Conservation (phyloP, 2,329 filamentous ascomycete species). For the Claviceps spartinae region DNA sequence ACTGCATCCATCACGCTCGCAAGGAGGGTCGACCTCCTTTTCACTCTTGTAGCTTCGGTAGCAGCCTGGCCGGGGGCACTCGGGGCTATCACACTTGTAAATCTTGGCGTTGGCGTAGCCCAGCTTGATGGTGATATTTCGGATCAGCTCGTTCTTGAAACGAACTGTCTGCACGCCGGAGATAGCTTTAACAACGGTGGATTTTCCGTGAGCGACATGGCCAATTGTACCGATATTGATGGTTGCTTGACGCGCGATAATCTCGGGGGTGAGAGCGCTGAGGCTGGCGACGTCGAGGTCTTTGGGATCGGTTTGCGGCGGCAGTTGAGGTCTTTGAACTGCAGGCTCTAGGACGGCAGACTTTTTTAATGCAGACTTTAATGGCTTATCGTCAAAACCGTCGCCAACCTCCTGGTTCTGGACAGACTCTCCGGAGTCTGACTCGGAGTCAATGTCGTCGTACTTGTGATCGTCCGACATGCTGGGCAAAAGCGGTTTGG, state of each 20-base stretch:
- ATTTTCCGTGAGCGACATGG: conserved; percentile 97
- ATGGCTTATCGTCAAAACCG: conserved; percentile 48
- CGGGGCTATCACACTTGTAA: conserved; percentile 90
- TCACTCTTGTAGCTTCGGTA: conserved; percentile 97
- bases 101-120: conserved; percentile 99
- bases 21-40: conserved; percentile 94
- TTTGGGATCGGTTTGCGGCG: conserved; percentile 85
- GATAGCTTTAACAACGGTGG: conserved; percentile 97
- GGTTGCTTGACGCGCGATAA: conserved; percentile 93
- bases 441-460: conserved; percentile 63
- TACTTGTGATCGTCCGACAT: conserved; percentile 50
- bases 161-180: conserved; percentile 97
- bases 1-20: conserved; percentile 80
- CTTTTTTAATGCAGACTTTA: conserved; percentile 84
- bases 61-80: conserved; percentile 88
- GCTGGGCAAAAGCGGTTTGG: conserved; percentile 12
- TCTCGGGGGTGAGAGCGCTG: conserved; percentile 82
- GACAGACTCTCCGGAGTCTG: conserved; percentile 50
- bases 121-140: conserved; percentile 99
- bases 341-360: conserved; percentile 39
- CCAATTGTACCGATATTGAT: conserved; percentile 99
- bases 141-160: conserved; percentile 98
- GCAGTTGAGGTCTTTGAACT: conserved; percentile 40
- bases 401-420: conserved; percentile 45
- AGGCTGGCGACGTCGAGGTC: conserved; percentile 72